Conservation (phyloP, 2,329 filamentous ascomycete species). For the Pseudocercospora cruenta region DNA sequence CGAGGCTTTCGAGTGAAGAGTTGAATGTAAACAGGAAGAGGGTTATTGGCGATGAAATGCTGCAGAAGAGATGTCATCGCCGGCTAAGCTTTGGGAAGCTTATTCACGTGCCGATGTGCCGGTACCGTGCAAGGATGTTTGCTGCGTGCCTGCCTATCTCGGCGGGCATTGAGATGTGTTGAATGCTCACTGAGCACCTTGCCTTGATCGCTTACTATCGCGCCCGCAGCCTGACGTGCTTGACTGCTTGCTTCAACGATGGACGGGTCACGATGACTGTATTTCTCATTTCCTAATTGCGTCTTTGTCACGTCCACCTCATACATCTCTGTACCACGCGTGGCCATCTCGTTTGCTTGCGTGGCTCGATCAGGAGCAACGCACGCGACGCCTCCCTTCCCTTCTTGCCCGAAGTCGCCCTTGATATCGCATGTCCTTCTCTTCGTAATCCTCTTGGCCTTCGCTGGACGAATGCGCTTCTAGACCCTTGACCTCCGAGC, state of each 20-base stretch:
- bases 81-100: not conserved
- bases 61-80: not conserved
- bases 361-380: not conserved
- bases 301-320: not conserved
- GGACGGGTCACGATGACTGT: not conserved
- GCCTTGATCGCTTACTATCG: not conserved
- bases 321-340: slow-evolving; percentile 2
- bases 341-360: not conserved
- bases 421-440: not conserved
- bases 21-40: too few species aligned
- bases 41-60: not conserved
- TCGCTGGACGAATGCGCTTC: not conserved
- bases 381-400: not conserved
- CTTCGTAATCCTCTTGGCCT: not conserved
- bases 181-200: not conserved
- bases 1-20: too few species aligned
- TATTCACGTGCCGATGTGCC: not conserved
- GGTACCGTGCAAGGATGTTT: not conserved
- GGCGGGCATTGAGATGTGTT: slow-evolving; percentile 3
- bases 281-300: not conserved
- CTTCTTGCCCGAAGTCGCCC: not conserved
- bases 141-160: not conserved
- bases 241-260: not conserved
- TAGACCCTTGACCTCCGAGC: not conserved
- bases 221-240: not conserved